phyloP scores from a whole-genome alignment of 495 filamentous ascomycete species.

The Bathelium albidoporum region DNA sequence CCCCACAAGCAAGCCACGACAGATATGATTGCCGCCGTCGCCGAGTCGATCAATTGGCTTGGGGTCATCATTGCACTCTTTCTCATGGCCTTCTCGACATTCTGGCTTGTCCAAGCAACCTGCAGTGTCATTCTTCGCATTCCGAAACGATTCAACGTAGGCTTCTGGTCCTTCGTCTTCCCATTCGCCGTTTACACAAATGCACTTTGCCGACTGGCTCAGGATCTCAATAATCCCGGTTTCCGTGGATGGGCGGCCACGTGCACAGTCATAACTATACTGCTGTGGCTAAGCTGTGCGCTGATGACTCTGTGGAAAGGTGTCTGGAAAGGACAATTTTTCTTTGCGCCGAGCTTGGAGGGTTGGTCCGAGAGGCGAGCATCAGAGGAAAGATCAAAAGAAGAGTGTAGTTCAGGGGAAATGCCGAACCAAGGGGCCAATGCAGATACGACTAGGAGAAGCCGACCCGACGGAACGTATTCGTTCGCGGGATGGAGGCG shows the following conservation, averaged over 20 bases:
- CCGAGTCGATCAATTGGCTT: conserved; percentile 9
- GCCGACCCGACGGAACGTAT: background rate
- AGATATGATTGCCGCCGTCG: background rate
- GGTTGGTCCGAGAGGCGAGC: background rate
- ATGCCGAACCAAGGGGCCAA: background rate
- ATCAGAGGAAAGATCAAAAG: background rate
- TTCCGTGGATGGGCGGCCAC: conserved; percentile 14
- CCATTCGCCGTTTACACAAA: conserved; percentile 12
- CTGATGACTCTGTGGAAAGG: conserved; percentile 3
- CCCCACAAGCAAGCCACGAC: background rate
- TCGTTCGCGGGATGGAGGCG: background rate
- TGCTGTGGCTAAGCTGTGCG: conserved; percentile 14
- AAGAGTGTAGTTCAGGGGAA: background rate
- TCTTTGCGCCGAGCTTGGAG: conserved; percentile 6
- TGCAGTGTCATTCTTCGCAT: background rate
- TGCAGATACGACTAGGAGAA: background rate
- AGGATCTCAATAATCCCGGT: conserved; percentile 12
- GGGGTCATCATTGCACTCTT: conserved; percentile 12
- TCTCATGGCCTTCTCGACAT: conserved; percentile 8
- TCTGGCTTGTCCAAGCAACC: conserved; percentile 11
- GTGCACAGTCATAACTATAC: background rate
- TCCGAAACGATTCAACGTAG: conserved; percentile 14
- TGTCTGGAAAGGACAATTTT: conserved; percentile 1
- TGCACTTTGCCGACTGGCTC: conserved; percentile 2
- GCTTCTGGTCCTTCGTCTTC: conserved; percentile 14